phyloP scores from a whole-genome alignment of 2,329 filamentous ascomycete genomes.

The Cladosporium phlei region DNA sequence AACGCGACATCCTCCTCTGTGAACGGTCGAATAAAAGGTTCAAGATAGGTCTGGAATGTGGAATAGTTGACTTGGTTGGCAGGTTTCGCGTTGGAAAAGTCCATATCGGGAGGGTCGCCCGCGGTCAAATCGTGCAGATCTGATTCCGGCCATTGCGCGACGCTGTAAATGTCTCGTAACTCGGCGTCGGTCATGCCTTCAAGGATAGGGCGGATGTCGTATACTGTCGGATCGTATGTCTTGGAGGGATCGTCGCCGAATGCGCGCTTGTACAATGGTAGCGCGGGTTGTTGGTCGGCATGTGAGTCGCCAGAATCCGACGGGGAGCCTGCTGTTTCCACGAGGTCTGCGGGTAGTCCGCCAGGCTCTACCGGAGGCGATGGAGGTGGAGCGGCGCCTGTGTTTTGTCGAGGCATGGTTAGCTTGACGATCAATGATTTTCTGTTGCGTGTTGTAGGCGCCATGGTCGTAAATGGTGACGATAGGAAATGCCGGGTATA shows the following conservation, averaged over 20 bases:
- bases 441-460: neutral
- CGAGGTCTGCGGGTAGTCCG: conserved; percentile 39
- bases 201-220: conserved; percentile 76
- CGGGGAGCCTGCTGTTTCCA: conserved; percentile 60
- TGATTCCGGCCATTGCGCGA: conserved; percentile 73
- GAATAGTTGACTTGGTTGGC: conserved; percentile 89
- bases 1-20: conserved; percentile 94
- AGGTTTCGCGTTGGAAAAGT: conserved; percentile 92
- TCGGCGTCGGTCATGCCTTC: conserved; percentile 79
- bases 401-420: neutral
- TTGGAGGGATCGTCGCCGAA: conserved; percentile 89
- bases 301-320: conserved; percentile 52
- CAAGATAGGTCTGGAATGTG: conserved; percentile 87
- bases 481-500: neutral
- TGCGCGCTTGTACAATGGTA: conserved; percentile 68
- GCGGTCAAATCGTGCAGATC: conserved; percentile 82
- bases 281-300: conserved; percentile 53
- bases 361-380: conserved; percentile 30
- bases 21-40: conserved; percentile 84
- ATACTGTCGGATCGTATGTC: conserved; percentile 88
- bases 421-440: neutral
- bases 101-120: conserved; percentile 84
- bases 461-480: neutral
- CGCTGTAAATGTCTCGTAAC: conserved; percentile 80
- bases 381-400: conserved; percentile 26